phyloP scores from a whole-genome alignment of 116 monocot species.

The Phalaenopsis hybrid region DNA sequence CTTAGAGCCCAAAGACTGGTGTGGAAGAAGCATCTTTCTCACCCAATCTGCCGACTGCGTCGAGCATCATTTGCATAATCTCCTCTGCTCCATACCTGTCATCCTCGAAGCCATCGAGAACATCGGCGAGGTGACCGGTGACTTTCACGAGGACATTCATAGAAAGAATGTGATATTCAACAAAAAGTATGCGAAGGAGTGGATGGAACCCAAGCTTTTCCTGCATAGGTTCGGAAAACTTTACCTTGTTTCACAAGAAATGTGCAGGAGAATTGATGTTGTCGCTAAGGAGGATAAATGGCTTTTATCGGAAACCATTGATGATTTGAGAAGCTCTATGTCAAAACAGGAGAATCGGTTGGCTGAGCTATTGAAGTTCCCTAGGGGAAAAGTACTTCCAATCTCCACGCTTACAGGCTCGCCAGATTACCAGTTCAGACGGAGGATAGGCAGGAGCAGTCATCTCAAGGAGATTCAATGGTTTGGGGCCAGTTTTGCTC shows the following conservation, averaged over 20 bases:
- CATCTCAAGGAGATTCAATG: conserved; percentile 57
- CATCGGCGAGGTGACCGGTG: conserved; percentile 34
- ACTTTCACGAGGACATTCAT: conserved; percentile 24
- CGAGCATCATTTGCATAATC: conserved; percentile 37
- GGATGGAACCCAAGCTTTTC: conserved; percentile 27
- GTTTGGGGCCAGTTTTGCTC: conserved; percentile 54
- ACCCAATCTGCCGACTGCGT: conserved; percentile 40
- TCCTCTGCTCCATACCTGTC: conserved; percentile 50
- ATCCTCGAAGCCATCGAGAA: conserved; percentile 52
- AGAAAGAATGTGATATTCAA: conserved; percentile 23
- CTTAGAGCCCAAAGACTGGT: conserved; percentile 42
- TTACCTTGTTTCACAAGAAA: conserved; percentile 21
- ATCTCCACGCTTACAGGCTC: conserved; percentile 26
- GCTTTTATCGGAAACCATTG: conserved; percentile 35
- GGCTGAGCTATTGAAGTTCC: conserved; percentile 25
- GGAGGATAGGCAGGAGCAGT: conserved; percentile 26
- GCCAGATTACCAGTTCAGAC: conserved; percentile 44
- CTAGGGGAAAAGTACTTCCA: conserved; percentile 32
- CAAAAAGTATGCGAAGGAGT: conserved; percentile 42
- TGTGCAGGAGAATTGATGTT: conserved; percentile 29
- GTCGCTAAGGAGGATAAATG: conserved; percentile 50
- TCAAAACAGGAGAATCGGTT: conserved; percentile 29
- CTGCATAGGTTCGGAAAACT: conserved; percentile 22
- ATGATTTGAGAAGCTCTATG: conserved; percentile 17
- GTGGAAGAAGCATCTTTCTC: conserved; percentile 36